Conservation (phyloP, 257 asterid species). For the Fraxinus pennsylvanica region DNA sequence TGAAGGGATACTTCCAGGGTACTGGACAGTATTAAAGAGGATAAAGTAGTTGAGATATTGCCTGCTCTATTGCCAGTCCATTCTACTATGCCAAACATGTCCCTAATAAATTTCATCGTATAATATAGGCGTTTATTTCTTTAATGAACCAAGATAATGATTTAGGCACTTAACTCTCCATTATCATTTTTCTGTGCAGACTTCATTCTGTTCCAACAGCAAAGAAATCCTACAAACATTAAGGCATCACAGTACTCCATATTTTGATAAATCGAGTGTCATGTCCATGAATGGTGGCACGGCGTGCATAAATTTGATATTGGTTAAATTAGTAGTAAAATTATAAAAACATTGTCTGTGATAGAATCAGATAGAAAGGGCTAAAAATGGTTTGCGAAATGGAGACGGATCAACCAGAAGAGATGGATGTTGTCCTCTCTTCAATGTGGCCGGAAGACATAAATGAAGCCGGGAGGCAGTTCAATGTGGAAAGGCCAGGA, state of each 20-base stretch:
- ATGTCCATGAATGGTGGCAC: not conserved
- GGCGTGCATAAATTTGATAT: not conserved
- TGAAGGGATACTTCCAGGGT: not conserved
- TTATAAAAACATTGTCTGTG: not conserved
- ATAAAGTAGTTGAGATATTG: too few species aligned
- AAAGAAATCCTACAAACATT: not conserved
- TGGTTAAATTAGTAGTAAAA: conserved; percentile 8
- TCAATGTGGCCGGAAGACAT: conserved; percentile 98
- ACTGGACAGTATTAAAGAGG: not conserved
- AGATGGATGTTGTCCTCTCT: conserved; percentile 78
- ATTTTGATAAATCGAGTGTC: not conserved
- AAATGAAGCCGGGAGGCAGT: conserved; percentile 76
- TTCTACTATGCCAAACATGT: not conserved
- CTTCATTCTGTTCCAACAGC: conserved; percentile 4
- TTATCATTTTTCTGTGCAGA: conserved; percentile 13
- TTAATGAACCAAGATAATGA: not conserved
- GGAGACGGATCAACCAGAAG: conserved; percentile 62
- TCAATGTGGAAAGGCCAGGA: conserved; percentile 75
- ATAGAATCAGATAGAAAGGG: not conserved
- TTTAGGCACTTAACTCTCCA: not conserved
- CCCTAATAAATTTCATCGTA: not conserved
- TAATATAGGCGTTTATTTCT: not conserved
- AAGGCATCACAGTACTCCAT: not conserved
- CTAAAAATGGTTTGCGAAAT: conserved; percentile 59
- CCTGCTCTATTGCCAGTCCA: not conserved